phyloP scores from a whole-genome alignment of 2,329 filamentous ascomycete species.

The Akanthomyces uredinophilus region DNA sequence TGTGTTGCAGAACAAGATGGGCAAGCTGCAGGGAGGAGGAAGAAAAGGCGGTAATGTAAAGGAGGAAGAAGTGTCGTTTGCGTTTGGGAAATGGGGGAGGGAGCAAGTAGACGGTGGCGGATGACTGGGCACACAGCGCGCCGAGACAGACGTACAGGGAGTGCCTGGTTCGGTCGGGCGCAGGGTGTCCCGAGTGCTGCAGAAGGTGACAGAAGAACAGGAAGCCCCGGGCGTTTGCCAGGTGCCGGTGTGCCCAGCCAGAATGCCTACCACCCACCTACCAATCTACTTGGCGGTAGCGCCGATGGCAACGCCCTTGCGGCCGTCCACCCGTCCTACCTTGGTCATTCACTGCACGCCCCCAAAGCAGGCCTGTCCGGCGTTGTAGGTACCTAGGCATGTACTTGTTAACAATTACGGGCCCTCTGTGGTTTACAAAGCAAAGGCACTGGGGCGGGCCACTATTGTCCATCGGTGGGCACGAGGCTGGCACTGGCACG shows the following conservation, averaged over 20 bases:
- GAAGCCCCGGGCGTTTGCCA: too few species aligned
- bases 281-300: background rate
- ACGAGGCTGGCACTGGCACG: background rate
- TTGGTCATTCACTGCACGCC: background rate
- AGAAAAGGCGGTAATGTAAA: conserved; percentile 2
- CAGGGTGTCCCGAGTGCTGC: too few species aligned
- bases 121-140: background rate
- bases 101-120: conserved; percentile 10
- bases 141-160: too few species aligned
- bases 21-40: background rate
- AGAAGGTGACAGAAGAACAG: too few species aligned
- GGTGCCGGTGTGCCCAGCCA: too few species aligned
- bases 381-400: too few species aligned
- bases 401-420: too few species aligned
- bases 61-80: background rate
- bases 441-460: background rate
- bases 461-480: background rate
- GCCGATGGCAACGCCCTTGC: background rate
- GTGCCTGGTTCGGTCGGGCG: too few species aligned
- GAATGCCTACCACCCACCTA: too few species aligned
- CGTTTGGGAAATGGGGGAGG: background rate
- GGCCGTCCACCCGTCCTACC: background rate
- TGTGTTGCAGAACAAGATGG: background rate
- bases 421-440: too few species aligned
- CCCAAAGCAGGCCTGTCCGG: background rate